Conservation (phyloP, 768 basidiomycete species). For the Termitomyces sp. region DNA sequence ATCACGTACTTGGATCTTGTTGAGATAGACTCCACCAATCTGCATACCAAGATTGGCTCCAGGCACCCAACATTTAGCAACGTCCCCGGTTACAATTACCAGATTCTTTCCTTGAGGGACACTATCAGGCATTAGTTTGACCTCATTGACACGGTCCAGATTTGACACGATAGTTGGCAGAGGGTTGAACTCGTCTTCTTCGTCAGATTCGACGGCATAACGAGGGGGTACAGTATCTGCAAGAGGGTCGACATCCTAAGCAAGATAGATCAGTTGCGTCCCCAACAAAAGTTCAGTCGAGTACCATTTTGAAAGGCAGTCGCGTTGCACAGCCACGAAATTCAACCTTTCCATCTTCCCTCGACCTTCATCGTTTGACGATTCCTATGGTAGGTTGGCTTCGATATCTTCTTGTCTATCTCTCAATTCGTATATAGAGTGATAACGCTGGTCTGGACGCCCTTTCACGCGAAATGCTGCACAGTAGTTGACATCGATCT, state of each 20-base stretch:
- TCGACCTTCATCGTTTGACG: conserved; percentile 8
- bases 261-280: background rate
- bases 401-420: background rate
- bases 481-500: background rate
- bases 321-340: conserved; percentile 10
- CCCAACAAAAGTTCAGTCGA: background rate
- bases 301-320: conserved; percentile 11
- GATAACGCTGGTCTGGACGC: conserved; percentile 32
- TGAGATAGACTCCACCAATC: conserved; percentile 37
- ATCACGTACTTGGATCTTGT: conserved; percentile 37
- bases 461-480: background rate
- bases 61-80: conserved; percentile 44
- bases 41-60: conserved; percentile 51
- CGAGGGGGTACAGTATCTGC: conserved; percentile 53
- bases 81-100: conserved; percentile 41
- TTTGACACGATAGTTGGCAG: conserved; percentile 17
- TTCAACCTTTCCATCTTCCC: conserved; percentile 8
- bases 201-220: conserved; percentile 61
- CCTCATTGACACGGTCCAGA: conserved; percentile 17
- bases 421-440: conserved; percentile 18
- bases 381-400: conserved; percentile 24
- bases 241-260: conserved; percentile 49
- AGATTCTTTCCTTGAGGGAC: conserved; percentile 23
- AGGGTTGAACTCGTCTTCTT: conserved; percentile 57
- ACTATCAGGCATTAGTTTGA: conserved; percentile 34